These are phyloP conservation scores for Suillus paluster DNA, from an alignment of 768 basidiomycete genomes.

Conservation along the genomic window DNA sequence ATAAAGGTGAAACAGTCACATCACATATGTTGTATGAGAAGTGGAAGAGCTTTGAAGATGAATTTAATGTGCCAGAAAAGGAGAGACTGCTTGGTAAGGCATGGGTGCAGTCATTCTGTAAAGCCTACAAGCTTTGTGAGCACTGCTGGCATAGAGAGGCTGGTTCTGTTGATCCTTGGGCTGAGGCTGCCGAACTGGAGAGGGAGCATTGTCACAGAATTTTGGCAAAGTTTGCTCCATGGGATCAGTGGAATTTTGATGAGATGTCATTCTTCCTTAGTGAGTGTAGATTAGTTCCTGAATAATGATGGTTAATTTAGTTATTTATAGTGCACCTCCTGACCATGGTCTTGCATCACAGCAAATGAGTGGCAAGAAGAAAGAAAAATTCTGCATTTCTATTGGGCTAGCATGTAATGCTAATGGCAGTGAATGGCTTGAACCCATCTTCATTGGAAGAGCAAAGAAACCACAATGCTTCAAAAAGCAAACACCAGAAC, in stretches of 20 bases:
- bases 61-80: conserved; percentile 3
- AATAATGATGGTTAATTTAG: background rate
- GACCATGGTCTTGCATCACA: conserved; percentile 23
- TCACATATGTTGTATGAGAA: conserved; percentile 12
- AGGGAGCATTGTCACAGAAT: conserved; percentile 17
- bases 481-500: conserved; percentile 22
- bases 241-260: conserved; percentile 24
- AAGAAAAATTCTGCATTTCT: conserved; percentile 20
- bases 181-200: background rate
- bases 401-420: conserved; percentile 15
- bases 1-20: conserved; percentile 2
- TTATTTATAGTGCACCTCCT: conserved; percentile 10
- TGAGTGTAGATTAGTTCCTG: conserved; percentile 4
- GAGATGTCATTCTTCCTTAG: conserved; percentile 15
- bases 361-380: conserved; percentile 25
- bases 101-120: conserved; percentile 12
- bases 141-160: conserved; percentile 4
- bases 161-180: conserved; percentile 8
- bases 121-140: conserved; percentile 9
- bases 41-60: conserved; percentile 5
- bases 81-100: conserved; percentile 9
- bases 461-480: conserved; percentile 37
- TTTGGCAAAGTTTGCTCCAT: conserved; percentile 20
- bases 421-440: conserved; percentile 35
- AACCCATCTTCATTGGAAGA: conserved; percentile 40